Conservation (phyloP, 495 filamentous ascomycete species). For the Aspergillus incahuasiensis region DNA sequence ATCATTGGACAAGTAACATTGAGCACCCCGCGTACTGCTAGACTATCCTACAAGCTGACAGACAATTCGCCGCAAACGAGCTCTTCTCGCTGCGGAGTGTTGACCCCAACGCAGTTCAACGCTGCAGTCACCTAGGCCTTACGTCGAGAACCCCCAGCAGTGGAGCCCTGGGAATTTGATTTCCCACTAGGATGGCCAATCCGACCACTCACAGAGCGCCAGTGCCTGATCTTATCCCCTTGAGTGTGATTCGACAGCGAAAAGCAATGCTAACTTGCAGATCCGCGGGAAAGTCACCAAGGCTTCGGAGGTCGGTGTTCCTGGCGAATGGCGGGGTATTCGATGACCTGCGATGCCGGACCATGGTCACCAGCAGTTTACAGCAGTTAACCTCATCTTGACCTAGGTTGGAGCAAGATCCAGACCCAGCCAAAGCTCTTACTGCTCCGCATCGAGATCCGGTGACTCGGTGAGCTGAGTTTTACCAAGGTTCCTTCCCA, state of each 20-base stretch:
- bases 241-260: background rate
- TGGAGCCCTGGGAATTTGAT: background rate
- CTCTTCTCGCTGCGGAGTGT: background rate
- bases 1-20: background rate
- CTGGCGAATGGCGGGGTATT: background rate
- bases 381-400: background rate
- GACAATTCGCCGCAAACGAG: background rate
- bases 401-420: background rate
- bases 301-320: background rate
- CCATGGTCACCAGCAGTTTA: too few relatives aligned
- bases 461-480: background rate
- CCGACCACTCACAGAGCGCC: background rate
- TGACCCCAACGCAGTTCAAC: constrained; percentile 7
- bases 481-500: background rate
- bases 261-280: constrained; percentile 7
- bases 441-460: too few relatives aligned
- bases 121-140: background rate
- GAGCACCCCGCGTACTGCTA: too few relatives aligned
- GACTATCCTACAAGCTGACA: too few relatives aligned
- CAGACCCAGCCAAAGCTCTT: background rate
- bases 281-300: constrained; percentile 12
- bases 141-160: background rate
- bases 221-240: constrained; percentile 4
- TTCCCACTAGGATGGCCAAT: background rate
- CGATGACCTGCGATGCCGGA: background rate